These are phyloP conservation scores for Corinectria fuckeliana DNA, from an alignment of 2,329 filamentous ascomycete genomes.

Conservation along the genomic window DNA sequence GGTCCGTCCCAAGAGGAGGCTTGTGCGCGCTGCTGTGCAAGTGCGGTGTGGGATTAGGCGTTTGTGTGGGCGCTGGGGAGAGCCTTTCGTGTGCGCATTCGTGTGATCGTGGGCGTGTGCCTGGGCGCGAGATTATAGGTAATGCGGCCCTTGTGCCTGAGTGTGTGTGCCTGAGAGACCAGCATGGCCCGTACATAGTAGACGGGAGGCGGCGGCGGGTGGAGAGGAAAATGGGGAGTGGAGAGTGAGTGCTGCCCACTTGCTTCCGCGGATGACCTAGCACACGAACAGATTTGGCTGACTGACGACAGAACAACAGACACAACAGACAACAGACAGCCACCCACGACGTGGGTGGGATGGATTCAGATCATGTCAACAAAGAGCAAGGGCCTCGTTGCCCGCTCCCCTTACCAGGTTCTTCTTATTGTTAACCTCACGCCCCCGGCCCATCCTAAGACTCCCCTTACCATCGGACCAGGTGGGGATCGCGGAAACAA, in stretches of 20 bases:
- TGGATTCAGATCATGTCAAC: conserved; percentile 29
- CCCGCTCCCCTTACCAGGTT: conserved; percentile 29
- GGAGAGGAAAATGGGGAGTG: too few species aligned
- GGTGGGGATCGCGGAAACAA: conserved; percentile 35
- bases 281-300: conserved; percentile 18
- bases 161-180: neutral
- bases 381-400: conserved; percentile 22
- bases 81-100: neutral
- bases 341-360: too few species aligned
- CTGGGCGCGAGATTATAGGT: conserved; percentile 10
- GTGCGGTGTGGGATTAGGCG: conserved; percentile 9
- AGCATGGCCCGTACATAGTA: conserved; percentile 3
- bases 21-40: conserved; percentile 20
- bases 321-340: conserved; percentile 18
- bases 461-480: conserved; percentile 36
- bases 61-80: neutral
- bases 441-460: conserved; percentile 28
- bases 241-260: neutral
- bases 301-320: neutral
- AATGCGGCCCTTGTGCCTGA: neutral
- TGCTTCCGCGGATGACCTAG: conserved; percentile 27
- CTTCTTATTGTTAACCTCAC: conserved; percentile 30
- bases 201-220: too few species aligned
- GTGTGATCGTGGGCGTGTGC: conserved; percentile 9
- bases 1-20: conserved; percentile 24